phyloP scores from a whole-genome alignment of 768 basidiomycete genomes.

The Mycena capillaripes region DNA sequence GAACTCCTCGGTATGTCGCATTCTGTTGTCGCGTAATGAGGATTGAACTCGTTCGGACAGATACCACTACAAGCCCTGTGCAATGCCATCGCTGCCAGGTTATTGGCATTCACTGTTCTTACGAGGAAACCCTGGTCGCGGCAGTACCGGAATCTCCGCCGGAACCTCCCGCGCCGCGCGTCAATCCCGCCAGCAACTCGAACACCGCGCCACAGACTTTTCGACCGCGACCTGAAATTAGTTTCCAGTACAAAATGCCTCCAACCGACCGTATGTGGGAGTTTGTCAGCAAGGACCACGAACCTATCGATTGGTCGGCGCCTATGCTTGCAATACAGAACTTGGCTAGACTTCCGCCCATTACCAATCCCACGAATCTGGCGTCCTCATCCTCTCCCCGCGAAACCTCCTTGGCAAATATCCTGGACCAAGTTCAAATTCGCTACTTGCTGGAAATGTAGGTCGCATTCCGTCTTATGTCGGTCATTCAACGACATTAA shows the following conservation, averaged over 20 bases:
- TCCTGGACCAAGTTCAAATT: conserved; percentile 49
- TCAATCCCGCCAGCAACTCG: not conserved
- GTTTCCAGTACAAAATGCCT: conserved; percentile 12
- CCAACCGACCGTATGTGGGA: conserved; percentile 46
- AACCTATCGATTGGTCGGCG: conserved; percentile 52
- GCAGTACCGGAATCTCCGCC: not conserved
- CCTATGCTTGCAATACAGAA: too few species aligned
- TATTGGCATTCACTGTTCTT: conserved; percentile 55
- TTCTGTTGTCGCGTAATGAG: conserved; percentile 34
- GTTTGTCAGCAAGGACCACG: conserved; percentile 48
- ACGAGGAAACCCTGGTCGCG: conserved; percentile 42
- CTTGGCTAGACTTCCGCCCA: conserved; percentile 44
- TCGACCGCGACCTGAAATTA: not conserved
- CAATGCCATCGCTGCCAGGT: conserved; percentile 60
- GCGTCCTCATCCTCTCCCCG: not conserved
- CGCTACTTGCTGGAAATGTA: conserved; percentile 49
- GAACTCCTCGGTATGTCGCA: conserved; percentile 54
- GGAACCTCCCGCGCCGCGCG: not conserved
- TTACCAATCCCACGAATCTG: conserved; percentile 24
- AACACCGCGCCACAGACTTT: not conserved
- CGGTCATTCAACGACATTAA: not conserved
- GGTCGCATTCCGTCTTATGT: conserved; percentile 22
- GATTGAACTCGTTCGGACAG: not conserved
- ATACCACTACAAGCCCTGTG: conserved; percentile 25
- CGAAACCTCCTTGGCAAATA: conserved; percentile 43